phyloP scores from a whole-genome alignment of 2,329 filamentous ascomycete genomes.

The Colletotrichum eremochloae region DNA sequence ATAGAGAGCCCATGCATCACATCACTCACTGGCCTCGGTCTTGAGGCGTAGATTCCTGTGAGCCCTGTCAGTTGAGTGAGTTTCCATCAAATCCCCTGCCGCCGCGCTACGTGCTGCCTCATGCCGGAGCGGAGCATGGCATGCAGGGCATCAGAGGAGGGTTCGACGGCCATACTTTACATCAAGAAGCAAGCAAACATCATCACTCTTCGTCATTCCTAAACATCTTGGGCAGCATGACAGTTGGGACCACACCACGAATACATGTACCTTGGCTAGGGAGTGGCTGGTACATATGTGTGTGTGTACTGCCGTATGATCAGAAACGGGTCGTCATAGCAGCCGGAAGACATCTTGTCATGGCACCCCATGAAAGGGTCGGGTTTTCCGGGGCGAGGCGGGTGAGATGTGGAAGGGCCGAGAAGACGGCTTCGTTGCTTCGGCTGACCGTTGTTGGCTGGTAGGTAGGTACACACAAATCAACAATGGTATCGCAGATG shows the following conservation, averaged over 20 bases:
- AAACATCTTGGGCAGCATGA: conserved; percentile 19
- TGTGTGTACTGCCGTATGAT: neutral
- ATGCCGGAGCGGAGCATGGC: conserved; percentile 1
- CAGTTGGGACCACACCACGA: neutral
- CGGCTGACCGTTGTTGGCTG: conserved; percentile 1
- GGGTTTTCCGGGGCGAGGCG: conserved; percentile 7
- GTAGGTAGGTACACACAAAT: conserved; percentile 16
- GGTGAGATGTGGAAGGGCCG: conserved; percentile 33
- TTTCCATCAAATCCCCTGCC: conserved; percentile 14
- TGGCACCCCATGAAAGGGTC: conserved; percentile 10
- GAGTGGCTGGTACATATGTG: neutral
- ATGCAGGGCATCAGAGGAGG: conserved; percentile 13
- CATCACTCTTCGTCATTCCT: conserved; percentile 27
- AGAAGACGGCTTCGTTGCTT: conserved; percentile 27
- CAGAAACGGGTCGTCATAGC: conserved; percentile 24
- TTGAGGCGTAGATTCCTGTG: neutral
- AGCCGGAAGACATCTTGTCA: conserved; percentile 7
- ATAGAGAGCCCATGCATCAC: conserved; percentile 17
- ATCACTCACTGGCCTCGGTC: neutral
- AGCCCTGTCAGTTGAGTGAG: conserved; percentile 11
- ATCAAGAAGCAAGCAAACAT: conserved; percentile 26
- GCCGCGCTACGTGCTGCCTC: neutral
- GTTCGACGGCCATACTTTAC: conserved; percentile 14
- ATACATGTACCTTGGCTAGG: neutral
- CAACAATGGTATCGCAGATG: conserved; percentile 15